Evolutionary conservation across 2,329 filamentous ascomycete species (phyloP).

Genomic region (Fusarium metavorans): DNA sequence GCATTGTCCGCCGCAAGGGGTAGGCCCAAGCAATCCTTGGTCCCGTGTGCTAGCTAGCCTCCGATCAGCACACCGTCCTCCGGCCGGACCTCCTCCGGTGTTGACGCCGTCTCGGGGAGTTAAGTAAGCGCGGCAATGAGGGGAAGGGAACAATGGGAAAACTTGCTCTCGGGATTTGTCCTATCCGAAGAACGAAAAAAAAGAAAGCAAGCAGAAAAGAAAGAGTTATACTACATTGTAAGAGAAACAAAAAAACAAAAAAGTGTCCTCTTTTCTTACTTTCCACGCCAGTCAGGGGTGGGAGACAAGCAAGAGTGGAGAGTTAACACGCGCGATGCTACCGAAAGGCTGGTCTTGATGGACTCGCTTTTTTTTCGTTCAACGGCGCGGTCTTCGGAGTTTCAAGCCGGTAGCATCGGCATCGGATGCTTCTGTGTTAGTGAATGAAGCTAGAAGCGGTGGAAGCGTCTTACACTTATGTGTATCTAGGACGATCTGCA

Average conservation of each 20-base stretch:
- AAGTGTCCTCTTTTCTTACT: neutral
- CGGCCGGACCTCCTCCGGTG: neutral
- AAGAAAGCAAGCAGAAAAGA: neutral
- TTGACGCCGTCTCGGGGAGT: neutral
- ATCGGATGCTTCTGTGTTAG: constrained; percentile 1
- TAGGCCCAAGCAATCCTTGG: neutral
- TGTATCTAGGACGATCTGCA: neutral
- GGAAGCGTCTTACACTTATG: neutral
- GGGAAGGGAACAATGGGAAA: neutral
- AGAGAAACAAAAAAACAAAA: neutral
- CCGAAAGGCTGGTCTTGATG: neutral
- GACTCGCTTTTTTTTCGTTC: neutral
- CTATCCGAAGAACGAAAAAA: neutral
- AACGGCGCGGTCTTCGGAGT: neutral
- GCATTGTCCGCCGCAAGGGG: neutral
- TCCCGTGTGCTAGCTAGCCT: neutral
- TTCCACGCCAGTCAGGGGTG: neutral
- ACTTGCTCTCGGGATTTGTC: neutral
- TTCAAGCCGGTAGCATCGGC: neutral
- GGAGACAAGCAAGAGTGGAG: neutral
- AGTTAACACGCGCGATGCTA: neutral
- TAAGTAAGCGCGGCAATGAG: neutral
- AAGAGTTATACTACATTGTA: neutral
- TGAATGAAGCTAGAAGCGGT: neutral
- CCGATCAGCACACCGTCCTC: neutral